These are phyloP conservation scores for Aleurites moluccanus DNA, from an alignment of 441 rosid species.

Conservation along the genomic window DNA sequence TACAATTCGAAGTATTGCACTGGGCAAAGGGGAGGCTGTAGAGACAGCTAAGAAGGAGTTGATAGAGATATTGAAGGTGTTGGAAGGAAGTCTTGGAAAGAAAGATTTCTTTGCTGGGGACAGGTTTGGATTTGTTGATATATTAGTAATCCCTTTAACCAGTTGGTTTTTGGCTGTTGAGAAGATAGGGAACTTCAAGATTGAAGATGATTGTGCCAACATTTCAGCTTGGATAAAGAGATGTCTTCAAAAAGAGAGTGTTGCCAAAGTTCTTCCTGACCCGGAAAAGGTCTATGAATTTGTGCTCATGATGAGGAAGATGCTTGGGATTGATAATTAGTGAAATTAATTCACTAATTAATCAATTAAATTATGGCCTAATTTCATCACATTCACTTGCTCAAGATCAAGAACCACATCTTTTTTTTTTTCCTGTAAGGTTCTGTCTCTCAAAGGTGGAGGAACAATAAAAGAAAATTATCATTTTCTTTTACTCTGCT, in stretches of 20 bases:
- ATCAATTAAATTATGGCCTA: neutral
- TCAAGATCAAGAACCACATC: neutral
- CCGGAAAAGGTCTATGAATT: conserved; percentile 42
- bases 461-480: neutral
- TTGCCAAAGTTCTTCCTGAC: conserved; percentile 40
- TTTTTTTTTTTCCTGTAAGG: neutral
- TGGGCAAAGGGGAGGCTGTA: conserved; percentile 37
- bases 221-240: conserved; percentile 43
- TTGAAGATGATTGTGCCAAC: conserved; percentile 44
- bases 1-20: conserved; percentile 30
- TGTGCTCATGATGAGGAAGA: conserved; percentile 36
- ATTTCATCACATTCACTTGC: neutral
- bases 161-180: conserved; percentile 42
- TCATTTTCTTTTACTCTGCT: neutral
- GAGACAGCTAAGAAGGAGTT: conserved; percentile 36
- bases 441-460: neutral
- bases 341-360: neutral
- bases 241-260: conserved; percentile 43
- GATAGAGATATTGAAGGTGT: conserved; percentile 40
- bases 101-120: conserved; percentile 45
- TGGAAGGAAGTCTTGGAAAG: conserved; percentile 50
- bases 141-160: conserved; percentile 34
- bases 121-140: conserved; percentile 43
- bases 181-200: conserved; percentile 41
- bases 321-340: conserved; percentile 39